phyloP scores from a whole-genome alignment of 2,329 filamentous ascomycete genomes.

The Aureobasidium sp. region DNA sequence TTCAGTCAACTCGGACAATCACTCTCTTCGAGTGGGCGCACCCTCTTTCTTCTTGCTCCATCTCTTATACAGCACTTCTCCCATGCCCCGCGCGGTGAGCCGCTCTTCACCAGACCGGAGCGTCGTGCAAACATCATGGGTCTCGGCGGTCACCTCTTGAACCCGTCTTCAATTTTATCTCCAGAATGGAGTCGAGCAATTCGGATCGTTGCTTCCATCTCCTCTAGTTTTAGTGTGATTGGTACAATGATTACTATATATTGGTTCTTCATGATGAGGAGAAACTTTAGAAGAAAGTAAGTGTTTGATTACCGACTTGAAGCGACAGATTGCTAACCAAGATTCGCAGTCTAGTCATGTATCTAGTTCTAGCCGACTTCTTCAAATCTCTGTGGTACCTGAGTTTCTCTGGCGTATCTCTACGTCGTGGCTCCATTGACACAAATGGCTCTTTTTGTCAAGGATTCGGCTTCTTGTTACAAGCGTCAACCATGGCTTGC shows the following conservation, averaged over 20 bases:
- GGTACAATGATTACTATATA: conserved; percentile 54
- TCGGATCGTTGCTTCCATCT: conserved; percentile 30
- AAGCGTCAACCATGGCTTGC: conserved; percentile 60
- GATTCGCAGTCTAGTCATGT: conserved; percentile 58
- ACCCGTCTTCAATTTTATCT: conserved; percentile 18
- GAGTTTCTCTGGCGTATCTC: conserved; percentile 54
- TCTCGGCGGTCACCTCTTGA: conserved; percentile 16
- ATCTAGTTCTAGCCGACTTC: conserved; percentile 66
- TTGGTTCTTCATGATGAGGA: conserved; percentile 68
- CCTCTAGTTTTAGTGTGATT: conserved; percentile 47
- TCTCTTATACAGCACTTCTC: not conserved
- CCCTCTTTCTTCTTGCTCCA: not conserved
- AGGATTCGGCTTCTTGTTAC: conserved; percentile 60
- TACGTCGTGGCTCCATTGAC: conserved; percentile 45
- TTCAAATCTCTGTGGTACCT: conserved; percentile 64
- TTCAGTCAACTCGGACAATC: conserved; percentile 11
- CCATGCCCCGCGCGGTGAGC: not conserved
- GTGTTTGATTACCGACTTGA: conserved; percentile 23
- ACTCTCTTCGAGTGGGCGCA: not conserved
- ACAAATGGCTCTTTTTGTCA: conserved; percentile 57
- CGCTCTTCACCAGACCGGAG: not conserved
- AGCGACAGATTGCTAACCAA: not conserved
- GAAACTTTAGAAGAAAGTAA: conserved; percentile 67
- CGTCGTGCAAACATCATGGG: conserved; percentile 13
- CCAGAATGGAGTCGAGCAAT: conserved; percentile 25